These are phyloP conservation scores for Termitomyces sp. DNA, from an alignment of 768 basidiomycete genomes.

Conservation along the genomic window DNA sequence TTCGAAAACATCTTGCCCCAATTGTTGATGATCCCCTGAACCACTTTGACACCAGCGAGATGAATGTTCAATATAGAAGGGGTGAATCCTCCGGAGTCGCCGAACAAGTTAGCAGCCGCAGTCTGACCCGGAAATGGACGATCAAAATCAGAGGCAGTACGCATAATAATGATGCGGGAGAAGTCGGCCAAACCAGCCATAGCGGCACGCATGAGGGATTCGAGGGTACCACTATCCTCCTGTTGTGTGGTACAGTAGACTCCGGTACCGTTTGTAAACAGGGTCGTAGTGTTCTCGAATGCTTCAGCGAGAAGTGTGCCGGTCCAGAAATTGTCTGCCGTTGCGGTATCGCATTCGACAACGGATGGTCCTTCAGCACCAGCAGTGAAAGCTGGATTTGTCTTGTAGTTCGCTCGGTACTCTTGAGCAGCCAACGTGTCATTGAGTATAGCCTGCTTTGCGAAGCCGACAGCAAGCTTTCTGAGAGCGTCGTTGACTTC, in stretches of 20 bases:
- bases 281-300: too few relatives aligned
- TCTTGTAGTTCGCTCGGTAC: constrained; percentile 2
- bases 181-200: constrained; percentile 5
- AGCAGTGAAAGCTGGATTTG: neutral
- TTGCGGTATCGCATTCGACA: constrained; percentile 9
- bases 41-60: constrained; percentile 8
- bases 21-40: constrained; percentile 1
- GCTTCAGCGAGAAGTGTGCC: constrained; percentile 9
- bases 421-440: constrained; percentile 1
- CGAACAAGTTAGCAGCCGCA: constrained; percentile 4
- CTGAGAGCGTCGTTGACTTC: too few relatives aligned
- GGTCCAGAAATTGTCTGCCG: constrained; percentile 6
- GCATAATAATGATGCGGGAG: constrained; percentile 12
- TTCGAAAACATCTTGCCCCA: constrained; percentile 4
- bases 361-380: constrained; percentile 6
- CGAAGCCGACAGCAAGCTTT: constrained; percentile 4
- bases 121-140: constrained; percentile 3
- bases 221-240: constrained; percentile 10
- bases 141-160: constrained; percentile 10
- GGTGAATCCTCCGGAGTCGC: constrained; percentile 3
- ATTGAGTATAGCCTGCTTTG: constrained; percentile 5
- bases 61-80: constrained; percentile 7
- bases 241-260: constrained; percentile 10
- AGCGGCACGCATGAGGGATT: constrained; percentile 6
- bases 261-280: constrained; percentile 7